phyloP scores from a whole-genome alignment of 2,329 filamentous ascomycete genomes.

The Rhexocercosporidium sp. region DNA sequence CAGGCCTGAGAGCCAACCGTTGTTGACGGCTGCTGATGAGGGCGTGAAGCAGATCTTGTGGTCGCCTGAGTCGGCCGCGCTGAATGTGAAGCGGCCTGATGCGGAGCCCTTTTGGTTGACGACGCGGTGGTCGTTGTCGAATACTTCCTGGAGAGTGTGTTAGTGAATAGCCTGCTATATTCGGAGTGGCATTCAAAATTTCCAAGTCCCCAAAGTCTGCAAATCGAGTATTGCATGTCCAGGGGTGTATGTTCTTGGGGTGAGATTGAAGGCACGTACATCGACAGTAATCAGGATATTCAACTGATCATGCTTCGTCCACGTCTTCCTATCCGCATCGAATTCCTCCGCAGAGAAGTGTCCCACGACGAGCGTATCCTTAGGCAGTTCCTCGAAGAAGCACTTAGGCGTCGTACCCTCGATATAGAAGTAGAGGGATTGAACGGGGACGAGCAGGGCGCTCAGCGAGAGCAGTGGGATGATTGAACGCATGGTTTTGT shows the following conservation, averaged over 20 bases:
- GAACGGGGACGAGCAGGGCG: constrained; percentile 64
- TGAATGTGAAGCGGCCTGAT: constrained; percentile 91
- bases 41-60: constrained; percentile 96
- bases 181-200: neutral
- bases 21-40: constrained; percentile 71
- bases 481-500: constrained; percentile 59
- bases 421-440: constrained; percentile 95
- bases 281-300: constrained; percentile 92
- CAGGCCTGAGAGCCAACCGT: constrained; percentile 73
- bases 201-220: neutral
- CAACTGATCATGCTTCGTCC: constrained; percentile 75
- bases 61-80: constrained; percentile 90
- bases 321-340: constrained; percentile 71
- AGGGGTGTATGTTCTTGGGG: too few relatives aligned
- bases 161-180: neutral
- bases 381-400: constrained; percentile 97
- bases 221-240: too few relatives aligned
- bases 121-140: constrained; percentile 97
- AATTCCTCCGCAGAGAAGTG: constrained; percentile 88
- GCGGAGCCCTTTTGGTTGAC: constrained; percentile 81
- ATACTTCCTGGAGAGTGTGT: constrained; percentile 69
- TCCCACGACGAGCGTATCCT: constrained; percentile 95
- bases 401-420: constrained; percentile 87
- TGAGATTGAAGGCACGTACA: constrained; percentile 50
- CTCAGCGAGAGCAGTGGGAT: constrained; percentile 70